Conservation (phyloP, 1,139 yeast species). For the Sugiyamaella novakii region DNA sequence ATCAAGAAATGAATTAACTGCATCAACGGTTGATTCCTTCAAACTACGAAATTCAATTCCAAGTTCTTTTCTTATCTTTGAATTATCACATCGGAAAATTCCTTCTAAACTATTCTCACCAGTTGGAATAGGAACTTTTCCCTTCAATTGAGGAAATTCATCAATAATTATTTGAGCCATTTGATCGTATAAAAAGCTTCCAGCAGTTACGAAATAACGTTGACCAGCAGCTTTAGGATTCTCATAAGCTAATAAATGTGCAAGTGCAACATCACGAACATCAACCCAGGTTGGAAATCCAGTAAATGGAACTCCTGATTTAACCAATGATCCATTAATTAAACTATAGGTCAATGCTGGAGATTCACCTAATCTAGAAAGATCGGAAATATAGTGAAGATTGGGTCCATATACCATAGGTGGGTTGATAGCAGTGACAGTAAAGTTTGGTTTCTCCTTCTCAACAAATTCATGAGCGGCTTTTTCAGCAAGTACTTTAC, state of each 20-base stretch:
- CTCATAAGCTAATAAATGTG: constrained; percentile 51
- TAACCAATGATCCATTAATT: constrained; percentile 23
- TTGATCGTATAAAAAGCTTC: constrained; percentile 40
- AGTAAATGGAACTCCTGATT: constrained; percentile 26
- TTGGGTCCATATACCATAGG: constrained; percentile 54
- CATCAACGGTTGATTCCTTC: neutral
- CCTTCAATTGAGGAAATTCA: constrained; percentile 45
- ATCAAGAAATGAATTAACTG: neutral
- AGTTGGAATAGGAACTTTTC: constrained; percentile 33
- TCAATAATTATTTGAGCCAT: constrained; percentile 42
- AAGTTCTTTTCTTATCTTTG: neutral
- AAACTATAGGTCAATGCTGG: constrained; percentile 40
- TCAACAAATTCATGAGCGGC: constrained; percentile 48
- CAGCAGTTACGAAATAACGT: constrained; percentile 47
- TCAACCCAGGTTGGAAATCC: constrained; percentile 41
- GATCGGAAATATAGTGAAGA: constrained; percentile 22
- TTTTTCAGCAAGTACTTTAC: constrained; percentile 47
- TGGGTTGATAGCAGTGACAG: constrained; percentile 50
- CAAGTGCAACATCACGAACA: constrained; percentile 56
- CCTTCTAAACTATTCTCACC: neutral
- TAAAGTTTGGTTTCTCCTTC: constrained; percentile 44
- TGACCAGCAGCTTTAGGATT: constrained; percentile 42
- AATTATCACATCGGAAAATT: neutral
- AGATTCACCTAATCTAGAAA: constrained; percentile 23
- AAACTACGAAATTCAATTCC: neutral